Evolutionary conservation across 2,329 filamentous ascomycete genomes (phyloP).

Genomic region (Hypomyces rosellus): DNA sequence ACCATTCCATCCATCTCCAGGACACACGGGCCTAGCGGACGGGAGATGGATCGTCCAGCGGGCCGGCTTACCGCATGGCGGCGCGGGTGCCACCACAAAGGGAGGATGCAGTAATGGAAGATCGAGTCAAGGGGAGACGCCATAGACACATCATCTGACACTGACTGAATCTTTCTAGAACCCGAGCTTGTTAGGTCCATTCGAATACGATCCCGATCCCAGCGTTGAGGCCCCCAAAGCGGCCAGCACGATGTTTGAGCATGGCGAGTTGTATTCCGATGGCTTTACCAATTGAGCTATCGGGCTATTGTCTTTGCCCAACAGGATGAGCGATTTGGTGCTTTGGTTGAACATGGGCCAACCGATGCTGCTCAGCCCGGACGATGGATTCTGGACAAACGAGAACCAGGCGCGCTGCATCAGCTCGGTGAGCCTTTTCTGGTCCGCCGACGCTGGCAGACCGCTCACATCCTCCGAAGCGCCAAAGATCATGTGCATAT

Average conservation of each 20-base stretch:
- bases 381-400: conserved; percentile 32
- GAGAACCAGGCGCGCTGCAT: conserved; percentile 37
- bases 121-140: too few relatives aligned
- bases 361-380: conserved; percentile 24
- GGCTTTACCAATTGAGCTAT: conserved; percentile 20
- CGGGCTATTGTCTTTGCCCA: conserved; percentile 12
- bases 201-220: too few relatives aligned
- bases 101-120: too few relatives aligned
- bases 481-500: conserved; percentile 42
- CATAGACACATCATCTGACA: too few relatives aligned
- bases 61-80: too few relatives aligned
- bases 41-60: too few relatives aligned
- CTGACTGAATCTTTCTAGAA: too few relatives aligned
- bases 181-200: too few relatives aligned
- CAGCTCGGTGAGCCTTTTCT: conserved; percentile 26
- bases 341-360: conserved; percentile 19
- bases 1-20: too few relatives aligned
- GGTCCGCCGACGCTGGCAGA: conserved; percentile 22
- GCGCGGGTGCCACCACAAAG: too few relatives aligned
- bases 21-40: too few relatives aligned
- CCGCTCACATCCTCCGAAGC: conserved; percentile 33
- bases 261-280: conserved; percentile 18
- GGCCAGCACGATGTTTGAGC: conserved; percentile 18
- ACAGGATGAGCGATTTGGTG: conserved; percentile 12
- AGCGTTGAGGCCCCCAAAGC: conserved; percentile 10